Evolutionary conservation across 73 alveolate genomes (phyloP).

Genomic region (Paramecium sonneborni): DNA sequence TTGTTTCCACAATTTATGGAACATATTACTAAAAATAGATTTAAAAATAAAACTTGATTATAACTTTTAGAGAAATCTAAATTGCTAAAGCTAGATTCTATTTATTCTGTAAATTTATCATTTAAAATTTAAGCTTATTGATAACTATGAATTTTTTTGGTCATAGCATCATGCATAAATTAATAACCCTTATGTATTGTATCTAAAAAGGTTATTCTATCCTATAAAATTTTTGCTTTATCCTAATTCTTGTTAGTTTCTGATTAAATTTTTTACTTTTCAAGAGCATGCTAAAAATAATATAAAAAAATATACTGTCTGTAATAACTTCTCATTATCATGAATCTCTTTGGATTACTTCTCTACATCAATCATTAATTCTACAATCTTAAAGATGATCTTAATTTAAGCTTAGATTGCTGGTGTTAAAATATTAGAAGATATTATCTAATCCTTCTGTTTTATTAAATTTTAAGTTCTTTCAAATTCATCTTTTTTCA

Average conservation of each 20-base stretch:
- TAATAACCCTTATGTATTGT: not conserved
- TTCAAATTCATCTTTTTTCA: constrained; percentile 50
- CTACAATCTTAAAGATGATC: not conserved
- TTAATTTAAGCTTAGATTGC: not conserved
- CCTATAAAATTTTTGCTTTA: not conserved
- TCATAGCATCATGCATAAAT: not conserved
- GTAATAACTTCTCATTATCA: not conserved
- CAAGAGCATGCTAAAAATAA: not conserved
- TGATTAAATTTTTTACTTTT: not conserved
- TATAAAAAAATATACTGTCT: not conserved
- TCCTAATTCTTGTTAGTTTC: not conserved
- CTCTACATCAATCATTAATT: not conserved
- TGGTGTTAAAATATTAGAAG: not conserved
- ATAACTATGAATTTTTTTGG: not conserved
- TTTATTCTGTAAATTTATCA: not conserved
- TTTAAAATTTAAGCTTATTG: not conserved
- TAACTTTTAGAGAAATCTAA: constrained; percentile 48
- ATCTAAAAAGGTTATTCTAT: not conserved
- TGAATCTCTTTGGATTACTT: not conserved
- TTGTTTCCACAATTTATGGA: not conserved
- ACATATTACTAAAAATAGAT: constrained; percentile 6
- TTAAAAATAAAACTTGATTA: not conserved
- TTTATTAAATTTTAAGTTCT: constrained; percentile 16
- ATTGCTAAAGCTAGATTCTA: not conserved
- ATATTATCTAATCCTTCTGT: not conserved